phyloP scores from a whole-genome alignment of 1,139 yeast species.

The Pichia sp. region DNA sequence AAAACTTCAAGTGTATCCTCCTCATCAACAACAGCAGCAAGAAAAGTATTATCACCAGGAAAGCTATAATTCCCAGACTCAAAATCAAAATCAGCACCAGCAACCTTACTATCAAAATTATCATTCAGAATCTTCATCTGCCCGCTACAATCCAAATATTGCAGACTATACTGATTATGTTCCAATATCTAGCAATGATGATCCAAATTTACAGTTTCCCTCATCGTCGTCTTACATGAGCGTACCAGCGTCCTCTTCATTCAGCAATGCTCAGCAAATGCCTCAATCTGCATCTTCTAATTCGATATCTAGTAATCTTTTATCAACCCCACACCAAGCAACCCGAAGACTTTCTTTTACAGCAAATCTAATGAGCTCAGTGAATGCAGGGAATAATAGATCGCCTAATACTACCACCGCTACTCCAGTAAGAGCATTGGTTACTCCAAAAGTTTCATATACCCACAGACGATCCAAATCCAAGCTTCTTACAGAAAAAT shows the following conservation, averaged over 20 bases:
- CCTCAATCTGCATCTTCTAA: slow-evolving; percentile 17
- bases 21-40: too few relatives aligned
- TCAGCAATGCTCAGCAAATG: slow-evolving; percentile 25
- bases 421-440: slow-evolving; percentile 22
- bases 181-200: slow-evolving; percentile 20
- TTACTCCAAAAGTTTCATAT: slow-evolving; percentile 19
- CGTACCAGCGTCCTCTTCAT: slow-evolving; percentile 34
- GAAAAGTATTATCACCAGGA: too few relatives aligned
- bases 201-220: slow-evolving; percentile 22
- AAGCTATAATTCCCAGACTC: too few relatives aligned
- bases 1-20: slow-evolving; percentile 15
- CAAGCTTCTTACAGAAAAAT: slow-evolving; percentile 27
- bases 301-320: slow-evolving; percentile 22
- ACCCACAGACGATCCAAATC: slow-evolving; percentile 35
- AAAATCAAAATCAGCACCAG: background rate
- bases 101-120: background rate
- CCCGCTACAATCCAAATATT: slow-evolving; percentile 3
- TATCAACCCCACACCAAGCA: slow-evolving; percentile 20
- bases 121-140: background rate
- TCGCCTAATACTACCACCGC: slow-evolving; percentile 22
- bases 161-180: slow-evolving; percentile 21
- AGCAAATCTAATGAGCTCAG: background rate
- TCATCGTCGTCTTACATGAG: slow-evolving; percentile 33
- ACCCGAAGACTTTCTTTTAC: slow-evolving; percentile 12
- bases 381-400: slow-evolving; percentile 1